Conservation (phyloP, 305 asterid genomes). For the Coffea humblotiana region DNA sequence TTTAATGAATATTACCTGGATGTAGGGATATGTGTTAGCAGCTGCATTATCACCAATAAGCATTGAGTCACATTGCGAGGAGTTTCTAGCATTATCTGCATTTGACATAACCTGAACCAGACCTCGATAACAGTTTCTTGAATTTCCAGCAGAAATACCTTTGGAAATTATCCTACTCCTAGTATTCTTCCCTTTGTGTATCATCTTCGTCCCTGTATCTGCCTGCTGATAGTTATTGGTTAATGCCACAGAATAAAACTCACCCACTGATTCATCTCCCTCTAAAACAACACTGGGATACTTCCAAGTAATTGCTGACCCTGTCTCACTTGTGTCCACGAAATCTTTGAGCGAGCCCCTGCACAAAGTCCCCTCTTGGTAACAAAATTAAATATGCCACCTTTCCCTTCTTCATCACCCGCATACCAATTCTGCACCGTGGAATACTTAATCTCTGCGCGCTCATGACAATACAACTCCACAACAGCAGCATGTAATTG, state of each 20-base stretch:
- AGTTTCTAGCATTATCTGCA: slow-evolving; percentile 72
- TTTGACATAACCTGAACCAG: slow-evolving; percentile 79
- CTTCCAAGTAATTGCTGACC: slow-evolving; percentile 97
- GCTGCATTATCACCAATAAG: slow-evolving; percentile 81
- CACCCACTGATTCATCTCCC: slow-evolving; percentile 94
- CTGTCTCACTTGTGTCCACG: slow-evolving; percentile 99
- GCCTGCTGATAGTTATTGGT: slow-evolving; percentile 96
- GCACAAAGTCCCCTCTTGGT: slow-evolving; percentile 92
- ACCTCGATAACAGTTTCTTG: slow-evolving; percentile 88
- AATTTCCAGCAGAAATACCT: slow-evolving; percentile 87
- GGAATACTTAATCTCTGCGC: slow-evolving; percentile 86
- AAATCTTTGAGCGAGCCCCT: slow-evolving; percentile 70
- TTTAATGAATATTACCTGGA: slow-evolving; percentile 54
- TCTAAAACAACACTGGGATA: slow-evolving; percentile 91
- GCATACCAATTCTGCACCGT: slow-evolving; percentile 99
- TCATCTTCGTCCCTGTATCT: slow-evolving; percentile 95
- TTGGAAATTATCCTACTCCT: slow-evolving; percentile 90
- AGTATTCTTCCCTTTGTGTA: slow-evolving; percentile 94
- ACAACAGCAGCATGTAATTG: slow-evolving; percentile 94
- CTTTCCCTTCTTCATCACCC: slow-evolving; percentile 81
- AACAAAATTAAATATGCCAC: slow-evolving; percentile 86
- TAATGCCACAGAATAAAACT: slow-evolving; percentile 90
- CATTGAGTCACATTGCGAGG: slow-evolving; percentile 95
- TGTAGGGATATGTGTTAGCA: slow-evolving; percentile 89
- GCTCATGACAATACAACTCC: slow-evolving; percentile 77